Evolutionary conservation across 257 asterid species (phyloP), one percentile per base, ranked within the genome.

Genomic region (Solanum microdontum): DNA sequence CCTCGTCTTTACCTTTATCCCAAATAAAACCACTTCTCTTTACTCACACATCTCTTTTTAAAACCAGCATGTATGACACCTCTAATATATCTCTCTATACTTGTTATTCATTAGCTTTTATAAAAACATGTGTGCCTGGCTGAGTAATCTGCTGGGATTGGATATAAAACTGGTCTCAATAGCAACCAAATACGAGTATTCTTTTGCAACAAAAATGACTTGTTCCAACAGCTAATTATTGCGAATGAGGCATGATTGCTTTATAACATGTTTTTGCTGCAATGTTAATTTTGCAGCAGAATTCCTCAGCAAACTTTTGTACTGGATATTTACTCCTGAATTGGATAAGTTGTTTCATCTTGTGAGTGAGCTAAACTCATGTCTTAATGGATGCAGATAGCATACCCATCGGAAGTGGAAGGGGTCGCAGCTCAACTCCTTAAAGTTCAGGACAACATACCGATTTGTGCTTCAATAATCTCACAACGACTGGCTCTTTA

Each of bases 371-470:
- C 62, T 85, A n/a, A 76, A 32, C 74, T 82, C 36, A 75, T 37
- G 45, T 19, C 19, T 72, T 85, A 28, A 58, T 24, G 24, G 37
- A 30, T 88, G 88, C 92, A 97, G 99, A 97, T 97, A 45, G 99
- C 99, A 2, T 97, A 92, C 92, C 99, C 99, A 70, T 91, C 98
- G 11, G 93, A 91, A 88, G 99, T 96, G 19, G 91, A 94, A 66
- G 99, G 97, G 64, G 89, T 97, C 3, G 87, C 93, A 2, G 97
- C 91, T 13, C 98, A 92, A 86, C 98, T 97, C 88, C 98, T 96
- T 23, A 96, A 97, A 94, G 94, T 95, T 70, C 99, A 97, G 87
- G 99, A 97, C 89, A 97, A 97, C 94, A 97, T 97, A 68, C 99
- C 99, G 10, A 97, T 97, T 23, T 97, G 99, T 60, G 99, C 99